Evolutionary conservation across 768 basidiomycete species (phyloP), one percentile per base, ranked within the genome.

Genomic region (Trametes sanguinea): DNA sequence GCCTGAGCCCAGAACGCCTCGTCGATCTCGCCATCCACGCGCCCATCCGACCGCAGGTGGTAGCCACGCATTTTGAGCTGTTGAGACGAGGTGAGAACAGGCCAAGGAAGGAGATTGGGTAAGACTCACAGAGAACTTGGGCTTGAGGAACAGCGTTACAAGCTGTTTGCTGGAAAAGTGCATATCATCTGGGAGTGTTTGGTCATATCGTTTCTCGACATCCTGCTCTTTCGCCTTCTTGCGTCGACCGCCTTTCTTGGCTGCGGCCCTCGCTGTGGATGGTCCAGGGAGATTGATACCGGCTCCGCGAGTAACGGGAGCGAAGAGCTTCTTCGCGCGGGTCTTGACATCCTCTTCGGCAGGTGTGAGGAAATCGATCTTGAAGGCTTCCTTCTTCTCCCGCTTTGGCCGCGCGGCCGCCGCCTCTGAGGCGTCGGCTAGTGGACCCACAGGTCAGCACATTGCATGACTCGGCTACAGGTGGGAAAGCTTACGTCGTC

Each of bases 1-100:
- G 93, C 94, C 68, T 94, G 90, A 0, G 95, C 95, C 97, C 97
- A 98, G 79, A 95, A 98, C 63, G 91, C 87, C 76, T 95, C 94
- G 71, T 98, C 96, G 30, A 96, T 88, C 74, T 97, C 95, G 32
- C 90, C 94, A 65, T 94, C 89, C 32, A 82, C 85, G 32, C 82
- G 80, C 58, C 85, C 81, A 59, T 87, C 85, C 48, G 78, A 65
- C 54, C 73, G 67, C 33, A 80, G 84, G 40, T 81, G 80, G 57
- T 86, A 86, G 7, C 92, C 90, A 13, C 95, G 87, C 94, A 97
- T 95, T 70, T 86, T 90, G 40, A 98, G 76, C 96, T 98, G 72
- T 7, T 37, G 61, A 51, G 27, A 14, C 46, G 13, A 13, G 9
- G 29, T 46, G 33, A 42, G 17, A 60, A n/a, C 47, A 7, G 2